Percentiles rank a stretch among this genome's conserved stretches.
These are phyloP conservation scores for Simplicillium sp. DNA, from an alignment of 2,329 filamentous ascomycete genomes.

Conservation along the genomic window DNA sequence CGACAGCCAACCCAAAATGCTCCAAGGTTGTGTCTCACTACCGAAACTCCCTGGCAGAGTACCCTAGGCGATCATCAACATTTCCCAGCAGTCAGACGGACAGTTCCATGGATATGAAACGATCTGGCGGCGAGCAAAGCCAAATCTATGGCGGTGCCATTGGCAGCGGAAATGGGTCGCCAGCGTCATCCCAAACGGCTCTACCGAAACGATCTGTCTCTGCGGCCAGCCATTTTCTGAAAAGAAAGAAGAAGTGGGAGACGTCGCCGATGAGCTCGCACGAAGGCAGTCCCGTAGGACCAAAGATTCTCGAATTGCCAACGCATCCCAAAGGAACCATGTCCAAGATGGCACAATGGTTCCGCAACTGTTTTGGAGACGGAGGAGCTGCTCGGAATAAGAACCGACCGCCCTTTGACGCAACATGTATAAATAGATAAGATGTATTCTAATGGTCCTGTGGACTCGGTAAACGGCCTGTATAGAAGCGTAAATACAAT, in stretches of 20 bases:
- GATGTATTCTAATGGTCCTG: no score
- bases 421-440: no score
- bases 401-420: no score
- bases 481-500: no score
- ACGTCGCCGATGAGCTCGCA: background rate
- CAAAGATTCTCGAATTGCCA: conserved; percentile 4
- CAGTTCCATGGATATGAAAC: background rate
- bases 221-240: conserved; percentile 16
- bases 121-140: background rate
- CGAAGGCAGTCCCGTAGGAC: background rate
- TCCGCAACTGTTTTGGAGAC: conserved; percentile 4
- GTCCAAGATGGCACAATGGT: conserved; percentile 9
- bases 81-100: conserved; percentile 6
- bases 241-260: conserved; percentile 9
- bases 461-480: no score
- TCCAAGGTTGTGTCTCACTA: conserved; percentile 14
- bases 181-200: background rate
- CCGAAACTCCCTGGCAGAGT: conserved; percentile 10
- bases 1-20: conserved; percentile 17
- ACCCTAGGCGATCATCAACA: conserved; percentile 2
- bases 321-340: background rate
- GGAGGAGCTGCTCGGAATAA: background rate
- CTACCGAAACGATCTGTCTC: conserved; percentile 13
- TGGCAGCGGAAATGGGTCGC: background rate
- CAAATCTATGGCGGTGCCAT: background rate